Conservation (phyloP, 1,284 basidiomycete species). For the Apiotrichum domesticum region DNA sequence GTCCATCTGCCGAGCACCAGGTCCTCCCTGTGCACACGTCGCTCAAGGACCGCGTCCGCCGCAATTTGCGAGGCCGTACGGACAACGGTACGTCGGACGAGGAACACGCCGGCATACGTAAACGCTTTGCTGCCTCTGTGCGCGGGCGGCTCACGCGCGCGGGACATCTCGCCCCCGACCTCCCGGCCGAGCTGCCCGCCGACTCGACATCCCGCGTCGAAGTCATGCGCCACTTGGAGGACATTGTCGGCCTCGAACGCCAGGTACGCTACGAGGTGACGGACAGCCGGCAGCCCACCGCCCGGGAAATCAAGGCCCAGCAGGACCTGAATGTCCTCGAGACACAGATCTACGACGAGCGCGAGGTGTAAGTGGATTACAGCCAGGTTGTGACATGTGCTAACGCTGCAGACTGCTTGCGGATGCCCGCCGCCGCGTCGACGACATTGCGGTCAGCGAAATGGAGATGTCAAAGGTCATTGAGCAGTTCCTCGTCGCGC, state of each 20-base stretch:
- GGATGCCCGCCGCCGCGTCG: background rate
- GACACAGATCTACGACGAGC: slow-evolving; percentile 10
- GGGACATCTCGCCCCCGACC: too few relatives aligned
- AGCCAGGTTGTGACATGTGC: background rate
- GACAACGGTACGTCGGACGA: slow-evolving; percentile 8
- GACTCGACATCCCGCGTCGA: slow-evolving; percentile 1
- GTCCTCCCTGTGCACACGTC: too few relatives aligned
- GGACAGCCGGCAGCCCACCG: background rate
- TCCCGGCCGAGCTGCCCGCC: background rate
- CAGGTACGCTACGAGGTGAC: background rate
- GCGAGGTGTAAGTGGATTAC: slow-evolving; percentile 3
- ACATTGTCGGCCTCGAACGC: slow-evolving; percentile 2
- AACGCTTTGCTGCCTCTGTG: background rate
- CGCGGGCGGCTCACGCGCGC: background rate
- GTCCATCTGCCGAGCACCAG: background rate
- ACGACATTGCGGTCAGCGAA: background rate
- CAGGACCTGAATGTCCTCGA: slow-evolving; percentile 7
- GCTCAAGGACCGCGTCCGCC: slow-evolving; percentile 1
- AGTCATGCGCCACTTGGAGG: background rate
- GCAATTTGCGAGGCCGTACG: background rate
- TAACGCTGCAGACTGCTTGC: slow-evolving; percentile 4
- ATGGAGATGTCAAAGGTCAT: slow-evolving; percentile 24
- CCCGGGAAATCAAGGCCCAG: slow-evolving; percentile 6
- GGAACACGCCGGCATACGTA: slow-evolving; percentile 8
- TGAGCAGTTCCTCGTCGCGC: slow-evolving; percentile 25